Evolutionary conservation across 1,139 yeast species (phyloP).

Genomic region (Kodamaea sp.): DNA sequence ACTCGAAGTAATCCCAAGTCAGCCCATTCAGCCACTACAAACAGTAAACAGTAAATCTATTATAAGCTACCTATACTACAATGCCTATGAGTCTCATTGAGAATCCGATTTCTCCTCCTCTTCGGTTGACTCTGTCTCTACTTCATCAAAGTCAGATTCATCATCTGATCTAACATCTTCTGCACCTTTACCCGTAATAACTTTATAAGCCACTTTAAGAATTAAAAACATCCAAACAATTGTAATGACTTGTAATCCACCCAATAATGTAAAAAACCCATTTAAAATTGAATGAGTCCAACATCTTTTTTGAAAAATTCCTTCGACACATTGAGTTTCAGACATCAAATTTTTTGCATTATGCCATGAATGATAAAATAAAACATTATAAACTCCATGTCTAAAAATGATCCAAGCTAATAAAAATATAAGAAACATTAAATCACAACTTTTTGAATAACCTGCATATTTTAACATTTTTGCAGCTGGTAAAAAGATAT

Average conservation of each 20-base stretch:
- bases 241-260: constrained; percentile 64
- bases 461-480: constrained; percentile 77
- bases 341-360: constrained; percentile 36
- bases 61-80: neutral
- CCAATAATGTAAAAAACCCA: constrained; percentile 53
- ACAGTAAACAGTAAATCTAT: neutral
- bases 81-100: neutral
- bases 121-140: constrained; percentile 2
- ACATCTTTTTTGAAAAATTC: constrained; percentile 41
- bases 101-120: constrained; percentile 4
- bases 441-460: constrained; percentile 56
- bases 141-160: constrained; percentile 36
- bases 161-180: constrained; percentile 85
- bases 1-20: no score
- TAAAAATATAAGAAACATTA: constrained; percentile 64
- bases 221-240: constrained; percentile 76
- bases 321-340: constrained; percentile 35
- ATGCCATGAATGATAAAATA: constrained; percentile 51
- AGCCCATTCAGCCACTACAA: neutral
- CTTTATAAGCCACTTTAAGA: constrained; percentile 62
- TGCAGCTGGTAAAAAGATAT: constrained; percentile 66
- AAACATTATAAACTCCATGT: constrained; percentile 70
- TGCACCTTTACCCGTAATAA: constrained; percentile 67
- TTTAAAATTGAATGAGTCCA: constrained; percentile 53
- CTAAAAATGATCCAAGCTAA: constrained; percentile 67